Percentiles rank a stretch among this genome's conserved stretches.
These are phyloP conservation scores for Epichloe uncinata DNA, from an alignment of 2,329 filamentous ascomycete genomes.

Conservation along the genomic window DNA sequence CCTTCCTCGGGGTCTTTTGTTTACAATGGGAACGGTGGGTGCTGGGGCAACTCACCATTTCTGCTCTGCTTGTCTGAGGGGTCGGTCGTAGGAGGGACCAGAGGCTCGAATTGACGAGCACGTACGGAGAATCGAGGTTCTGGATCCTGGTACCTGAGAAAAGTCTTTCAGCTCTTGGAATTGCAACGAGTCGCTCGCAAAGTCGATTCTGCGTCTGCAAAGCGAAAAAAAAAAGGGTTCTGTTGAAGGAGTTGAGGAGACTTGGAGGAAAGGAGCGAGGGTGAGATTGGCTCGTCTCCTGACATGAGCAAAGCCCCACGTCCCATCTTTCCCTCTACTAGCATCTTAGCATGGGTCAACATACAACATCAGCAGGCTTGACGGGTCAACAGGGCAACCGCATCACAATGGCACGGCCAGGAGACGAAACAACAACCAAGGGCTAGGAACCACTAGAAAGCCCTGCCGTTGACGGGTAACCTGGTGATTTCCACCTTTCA, in stretches of 20 bases:
- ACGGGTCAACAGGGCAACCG: not conserved
- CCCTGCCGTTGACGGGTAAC: too few relatives aligned
- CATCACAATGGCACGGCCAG: not conserved
- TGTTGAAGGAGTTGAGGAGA: not conserved
- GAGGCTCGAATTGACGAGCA: not conserved
- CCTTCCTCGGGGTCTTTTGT: slow-evolving; percentile 5
- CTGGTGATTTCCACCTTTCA: not conserved
- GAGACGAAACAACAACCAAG: too few relatives aligned
- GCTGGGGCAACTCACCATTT: slow-evolving; percentile 8
- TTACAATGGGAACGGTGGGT: slow-evolving; percentile 5
- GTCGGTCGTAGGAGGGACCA: not conserved
- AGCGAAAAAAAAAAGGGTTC: not conserved
- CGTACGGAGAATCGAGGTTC: not conserved
- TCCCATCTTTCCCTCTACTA: not conserved
- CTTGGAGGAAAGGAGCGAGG: not conserved
- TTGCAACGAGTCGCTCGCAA: not conserved
- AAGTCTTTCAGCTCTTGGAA: not conserved
- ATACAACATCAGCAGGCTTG: not conserved
- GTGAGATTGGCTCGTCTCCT: slow-evolving; percentile 2
- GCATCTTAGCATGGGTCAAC: not conserved
- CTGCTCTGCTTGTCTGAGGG: not conserved
- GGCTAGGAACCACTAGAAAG: too few relatives aligned
- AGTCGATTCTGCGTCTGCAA: not conserved
- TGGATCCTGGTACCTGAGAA: not conserved
- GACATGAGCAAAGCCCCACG: slow-evolving; percentile 1